Evolutionary conservation across 176 grass and related monocot genomes (phyloP), one percentile per base, ranked within the genome.

Genomic region (Poa annua): DNA sequence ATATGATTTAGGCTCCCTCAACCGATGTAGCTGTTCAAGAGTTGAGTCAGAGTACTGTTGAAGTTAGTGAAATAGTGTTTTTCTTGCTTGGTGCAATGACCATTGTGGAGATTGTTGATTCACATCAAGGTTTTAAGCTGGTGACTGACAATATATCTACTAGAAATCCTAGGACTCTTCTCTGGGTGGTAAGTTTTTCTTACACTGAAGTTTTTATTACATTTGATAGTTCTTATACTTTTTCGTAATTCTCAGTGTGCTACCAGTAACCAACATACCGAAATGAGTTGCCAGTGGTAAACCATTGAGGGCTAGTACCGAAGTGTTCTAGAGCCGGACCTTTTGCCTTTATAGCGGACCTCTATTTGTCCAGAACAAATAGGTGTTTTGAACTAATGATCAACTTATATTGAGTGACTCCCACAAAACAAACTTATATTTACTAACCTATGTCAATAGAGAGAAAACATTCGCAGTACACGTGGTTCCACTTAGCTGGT

Each of bases 11-110:
- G 96, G 96, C 92, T 72, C 96, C 92, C 6, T 95, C 92, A 2
- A 88, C 89, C 55, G 92, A 95, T 16, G 61, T 98, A 87, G 92
- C 96, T 85, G 67, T 93, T 82, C 80, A 91, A 86, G 96, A 98
- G 68, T 74, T 98, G 80, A 93, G 85, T 12, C 89, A 80, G 5
- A 69, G 85, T 87, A 93, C 89, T 54, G 72, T 63, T 78, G 96
- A 95, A 95, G 96, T 95, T 74, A 98, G 96, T 93, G 90, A 98
- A 88, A 95, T 98, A 77, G 96, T 98, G 1, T 98, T 95, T 82
- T 98, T 98, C 89, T 91, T 98, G 86, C 89, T 98, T 85, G 96
- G 92, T 88, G 92, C 96, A 85, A 98, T 98, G 96, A 95, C 96
- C 26, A 92, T 95, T 85, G 96, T 98, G 76, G 96, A 98, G 80